Conservation (phyloP, 2,329 filamentous ascomycete genomes). For the Penicillium sp. region DNA sequence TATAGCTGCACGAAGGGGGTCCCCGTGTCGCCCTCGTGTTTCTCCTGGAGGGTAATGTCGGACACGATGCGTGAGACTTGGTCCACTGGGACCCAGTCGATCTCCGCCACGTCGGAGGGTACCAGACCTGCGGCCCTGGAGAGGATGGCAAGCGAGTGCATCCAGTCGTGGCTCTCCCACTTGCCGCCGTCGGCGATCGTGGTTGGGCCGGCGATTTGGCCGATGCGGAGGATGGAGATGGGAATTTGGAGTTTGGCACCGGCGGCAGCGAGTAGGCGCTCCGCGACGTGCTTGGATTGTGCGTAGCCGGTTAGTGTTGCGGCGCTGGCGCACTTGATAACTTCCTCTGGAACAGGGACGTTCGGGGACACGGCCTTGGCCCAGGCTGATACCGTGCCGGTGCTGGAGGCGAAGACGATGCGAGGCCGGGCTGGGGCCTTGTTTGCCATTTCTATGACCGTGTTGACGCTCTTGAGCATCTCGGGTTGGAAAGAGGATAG, state of each 20-base stretch:
- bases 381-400: slow-evolving; percentile 7
- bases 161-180: slow-evolving; percentile 15
- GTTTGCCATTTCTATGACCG: slow-evolving; percentile 14
- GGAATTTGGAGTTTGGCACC: slow-evolving; percentile 12
- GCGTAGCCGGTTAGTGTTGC: slow-evolving; percentile 11
- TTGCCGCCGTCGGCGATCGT: slow-evolving; percentile 6
- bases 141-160: slow-evolving; percentile 13
- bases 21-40: slow-evolving; percentile 2
- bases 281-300: slow-evolving; percentile 15
- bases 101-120: slow-evolving; percentile 1
- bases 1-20: slow-evolving; percentile 11
- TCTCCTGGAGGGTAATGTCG: slow-evolving; percentile 7
- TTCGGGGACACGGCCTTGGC: slow-evolving; percentile 7
- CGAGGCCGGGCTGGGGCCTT: slow-evolving; percentile 10
- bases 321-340: slow-evolving; percentile 5
- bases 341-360: slow-evolving; percentile 15
- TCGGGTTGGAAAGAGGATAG: slow-evolving; percentile 11
- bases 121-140: slow-evolving; percentile 13
- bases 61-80: slow-evolving; percentile 6
- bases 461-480: slow-evolving; percentile 8
- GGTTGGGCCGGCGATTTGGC: slow-evolving; percentile 12
- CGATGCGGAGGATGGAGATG: slow-evolving; percentile 12
- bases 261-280: slow-evolving; percentile 11
- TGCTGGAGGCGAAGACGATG: slow-evolving; percentile 14
- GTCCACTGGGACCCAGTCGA: slow-evolving; percentile 16